phyloP scores from a whole-genome alignment of 495 filamentous ascomycete genomes.

The Aspergillus bridgeri region DNA sequence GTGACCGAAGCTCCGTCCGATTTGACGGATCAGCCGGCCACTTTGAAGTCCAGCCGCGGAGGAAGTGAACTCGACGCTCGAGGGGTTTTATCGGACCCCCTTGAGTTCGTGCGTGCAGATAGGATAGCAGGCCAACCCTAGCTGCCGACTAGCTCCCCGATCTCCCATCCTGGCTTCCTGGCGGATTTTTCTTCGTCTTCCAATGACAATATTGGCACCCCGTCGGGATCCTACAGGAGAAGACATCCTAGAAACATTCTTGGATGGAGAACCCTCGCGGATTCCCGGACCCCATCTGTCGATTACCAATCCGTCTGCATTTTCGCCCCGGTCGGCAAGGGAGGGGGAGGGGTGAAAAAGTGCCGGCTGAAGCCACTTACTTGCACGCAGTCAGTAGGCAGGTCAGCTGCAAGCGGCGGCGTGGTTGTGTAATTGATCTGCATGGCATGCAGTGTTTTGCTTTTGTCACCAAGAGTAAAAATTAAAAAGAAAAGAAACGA shows the following conservation, averaged over 20 bases:
- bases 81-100: not conserved
- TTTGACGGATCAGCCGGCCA: conserved; percentile 16
- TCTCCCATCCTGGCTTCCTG: not conserved
- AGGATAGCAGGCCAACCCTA: not conserved
- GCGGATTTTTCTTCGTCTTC: too few relatives aligned
- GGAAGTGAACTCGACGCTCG: not conserved
- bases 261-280: conserved; percentile 3
- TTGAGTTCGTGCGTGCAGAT: not conserved
- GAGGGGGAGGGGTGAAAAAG: not conserved
- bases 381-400: conserved; percentile 22
- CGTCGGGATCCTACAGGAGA: conserved; percentile 8
- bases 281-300: conserved; percentile 1
- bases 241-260: conserved; percentile 11
- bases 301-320: conserved; percentile 5
- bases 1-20: not conserved
- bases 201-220: not conserved
- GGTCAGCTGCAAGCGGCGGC: conserved; percentile 30
- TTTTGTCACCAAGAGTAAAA: not conserved
- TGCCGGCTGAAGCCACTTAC: conserved; percentile 17
- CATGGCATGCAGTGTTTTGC: conserved; percentile 10
- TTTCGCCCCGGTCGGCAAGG: conserved; percentile 16
- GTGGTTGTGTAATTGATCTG: conserved; percentile 23
- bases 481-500: too few relatives aligned
- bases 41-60: not conserved
- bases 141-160: not conserved